Percentiles rank a stretch among this genome's conserved stretches.
phyloP scores from a whole-genome alignment of 805 yeast genomes.

The Geotrichum ghanense region DNA sequence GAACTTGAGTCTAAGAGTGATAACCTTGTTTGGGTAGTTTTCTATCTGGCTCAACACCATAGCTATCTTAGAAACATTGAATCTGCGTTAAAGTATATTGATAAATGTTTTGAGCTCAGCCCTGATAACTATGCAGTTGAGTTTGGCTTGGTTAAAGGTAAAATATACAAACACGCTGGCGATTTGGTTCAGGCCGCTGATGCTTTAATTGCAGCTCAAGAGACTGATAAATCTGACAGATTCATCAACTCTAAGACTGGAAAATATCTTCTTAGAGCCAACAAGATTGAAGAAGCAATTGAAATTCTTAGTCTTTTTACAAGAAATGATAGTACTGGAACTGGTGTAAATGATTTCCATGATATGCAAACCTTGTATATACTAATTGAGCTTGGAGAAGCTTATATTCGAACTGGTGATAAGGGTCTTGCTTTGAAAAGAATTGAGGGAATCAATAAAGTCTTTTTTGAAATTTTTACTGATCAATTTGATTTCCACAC shows the following conservation, averaged over 20 bases:
- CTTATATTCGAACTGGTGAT: conserved; percentile 53
- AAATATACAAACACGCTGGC: conserved; percentile 66
- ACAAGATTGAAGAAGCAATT: conserved; percentile 62
- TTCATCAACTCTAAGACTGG: conserved; percentile 82
- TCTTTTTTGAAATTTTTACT: conserved; percentile 57
- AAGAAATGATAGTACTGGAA: conserved; percentile 66
- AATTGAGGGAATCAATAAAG: conserved; percentile 50
- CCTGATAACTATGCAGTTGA: conserved; percentile 67
- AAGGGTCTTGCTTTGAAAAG: conserved; percentile 74
- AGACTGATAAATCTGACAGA: conserved; percentile 77
- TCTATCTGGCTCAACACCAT: conserved; percentile 71
- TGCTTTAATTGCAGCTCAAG: conserved; percentile 58
- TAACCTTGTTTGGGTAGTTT: conserved; percentile 51
- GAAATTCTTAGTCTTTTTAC: conserved; percentile 71
- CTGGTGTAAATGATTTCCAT: conserved; percentile 79
- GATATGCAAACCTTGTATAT: conserved; percentile 91
- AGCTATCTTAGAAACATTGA: conserved; percentile 42
- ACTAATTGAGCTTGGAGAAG: conserved; percentile 71
- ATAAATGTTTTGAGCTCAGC: conserved; percentile 54
- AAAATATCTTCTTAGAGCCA: conserved; percentile 71
- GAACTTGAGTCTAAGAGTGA: conserved; percentile 4
- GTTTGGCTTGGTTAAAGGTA: conserved; percentile 65
- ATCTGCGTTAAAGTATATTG: conserved; percentile 45
- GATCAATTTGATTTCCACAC: conserved; percentile 95
- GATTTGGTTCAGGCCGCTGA: conserved; percentile 50